Evolutionary conservation across 208 protist species (phyloP).

Genomic region (Leptomonas pyrrhocoris): DNA sequence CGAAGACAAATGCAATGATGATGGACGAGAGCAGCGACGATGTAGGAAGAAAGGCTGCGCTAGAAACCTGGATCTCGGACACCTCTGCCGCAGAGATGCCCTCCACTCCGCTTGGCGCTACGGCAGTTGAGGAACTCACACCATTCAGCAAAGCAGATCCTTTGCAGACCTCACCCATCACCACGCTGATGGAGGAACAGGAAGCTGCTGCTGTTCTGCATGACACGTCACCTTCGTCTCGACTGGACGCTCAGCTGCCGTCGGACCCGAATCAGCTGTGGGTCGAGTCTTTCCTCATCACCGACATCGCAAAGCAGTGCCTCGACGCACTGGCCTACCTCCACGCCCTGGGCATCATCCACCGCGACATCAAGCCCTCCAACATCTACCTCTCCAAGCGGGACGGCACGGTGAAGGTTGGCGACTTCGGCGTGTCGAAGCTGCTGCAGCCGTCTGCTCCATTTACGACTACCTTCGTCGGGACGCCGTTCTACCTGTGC

Average conservation of each 20-base stretch:
- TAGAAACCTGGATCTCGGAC: slow-evolving; percentile 27
- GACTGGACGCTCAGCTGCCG: slow-evolving; percentile 5
- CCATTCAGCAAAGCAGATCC: not conserved
- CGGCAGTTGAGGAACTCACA: not conserved
- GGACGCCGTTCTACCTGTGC: slow-evolving; percentile 90
- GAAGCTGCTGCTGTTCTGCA: not conserved
- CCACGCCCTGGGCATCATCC: slow-evolving; percentile 80
- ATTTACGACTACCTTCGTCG: slow-evolving; percentile 83
- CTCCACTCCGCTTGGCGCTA: slow-evolving; percentile 26
- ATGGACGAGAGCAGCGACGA: not conserved
- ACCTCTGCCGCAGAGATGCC: slow-evolving; percentile 16
- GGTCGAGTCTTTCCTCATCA: slow-evolving; percentile 78
- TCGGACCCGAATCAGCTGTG: slow-evolving; percentile 30
- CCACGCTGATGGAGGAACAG: not conserved
- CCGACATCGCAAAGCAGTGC: slow-evolving; percentile 75
- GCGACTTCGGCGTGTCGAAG: slow-evolving; percentile 91
- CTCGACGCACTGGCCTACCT: slow-evolving; percentile 86
- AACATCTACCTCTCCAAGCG: slow-evolving; percentile 86
- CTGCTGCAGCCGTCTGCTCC: slow-evolving; percentile 61
- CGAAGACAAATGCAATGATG: not conserved
- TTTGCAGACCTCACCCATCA: not conserved
- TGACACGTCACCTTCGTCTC: not conserved
- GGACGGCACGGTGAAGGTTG: slow-evolving; percentile 68
- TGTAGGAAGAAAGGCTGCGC: not conserved
- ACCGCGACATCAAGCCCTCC: slow-evolving; percentile 93